Evolutionary conservation across 257 asterid species (phyloP).

Genomic region (Nicotiana sylvestris): DNA sequence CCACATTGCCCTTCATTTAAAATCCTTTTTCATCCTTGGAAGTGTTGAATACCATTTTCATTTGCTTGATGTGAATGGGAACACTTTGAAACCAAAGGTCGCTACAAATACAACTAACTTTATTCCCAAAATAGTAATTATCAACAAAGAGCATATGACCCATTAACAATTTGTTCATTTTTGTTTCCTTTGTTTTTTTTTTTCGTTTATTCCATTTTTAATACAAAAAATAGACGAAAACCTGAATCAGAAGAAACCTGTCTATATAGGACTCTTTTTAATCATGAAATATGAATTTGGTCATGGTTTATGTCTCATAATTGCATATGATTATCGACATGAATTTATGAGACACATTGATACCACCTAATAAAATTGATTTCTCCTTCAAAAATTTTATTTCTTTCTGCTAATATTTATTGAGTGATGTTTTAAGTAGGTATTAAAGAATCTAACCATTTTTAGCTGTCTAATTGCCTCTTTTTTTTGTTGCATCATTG

Average conservation of each 20-base stretch:
- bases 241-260: conserved; percentile 3
- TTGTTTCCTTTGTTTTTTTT: neutral
- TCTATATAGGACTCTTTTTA: neutral
- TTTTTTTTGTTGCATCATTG: neutral
- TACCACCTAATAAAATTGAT: neutral
- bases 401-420: neutral
- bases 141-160: neutral
- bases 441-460: neutral
- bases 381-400: neutral
- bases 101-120: neutral
- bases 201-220: neutral
- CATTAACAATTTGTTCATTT: neutral
- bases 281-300: neutral
- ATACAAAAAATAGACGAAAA: neutral
- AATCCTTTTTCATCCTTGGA: neutral
- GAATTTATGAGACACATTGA: neutral
- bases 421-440: neutral
- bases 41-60: neutral
- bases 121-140: neutral
- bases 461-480: neutral
- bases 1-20: too few relatives aligned
- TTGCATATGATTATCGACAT: neutral
- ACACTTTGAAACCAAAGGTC: neutral
- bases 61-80: too few relatives aligned
- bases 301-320: neutral